These are phyloP conservation scores for Zalerion maritima DNA, from an alignment of 495 filamentous ascomycete genomes.

Conservation along the genomic window DNA sequence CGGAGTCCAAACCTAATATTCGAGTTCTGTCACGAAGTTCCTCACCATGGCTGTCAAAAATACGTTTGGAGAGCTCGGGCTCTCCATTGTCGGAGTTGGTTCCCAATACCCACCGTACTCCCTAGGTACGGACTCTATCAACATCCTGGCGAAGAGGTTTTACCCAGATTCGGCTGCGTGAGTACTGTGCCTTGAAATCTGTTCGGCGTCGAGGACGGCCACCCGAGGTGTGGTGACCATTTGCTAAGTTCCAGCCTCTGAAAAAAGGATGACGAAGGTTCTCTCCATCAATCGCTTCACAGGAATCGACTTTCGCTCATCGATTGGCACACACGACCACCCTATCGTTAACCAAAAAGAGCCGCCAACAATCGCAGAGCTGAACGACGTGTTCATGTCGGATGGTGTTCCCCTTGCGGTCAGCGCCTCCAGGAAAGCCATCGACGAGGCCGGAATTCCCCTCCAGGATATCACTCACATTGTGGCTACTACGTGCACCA, in stretches of 20 bases:
- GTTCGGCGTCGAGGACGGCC: too few species aligned
- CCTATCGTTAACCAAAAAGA: conserved; percentile 36
- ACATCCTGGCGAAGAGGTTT: conserved; percentile 28
- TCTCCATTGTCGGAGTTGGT: conserved; percentile 35
- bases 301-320: conserved; percentile 47
- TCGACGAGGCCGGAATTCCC: conserved; percentile 36
- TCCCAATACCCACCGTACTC: conserved; percentile 33
- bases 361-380: conserved; percentile 39
- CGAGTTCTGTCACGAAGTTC: too few species aligned
- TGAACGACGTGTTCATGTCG: conserved; percentile 38
- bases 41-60: too few species aligned
- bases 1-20: too few species aligned
- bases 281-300: conserved; percentile 48
- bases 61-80: conserved; percentile 26
- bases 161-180: conserved; percentile 37
- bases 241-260: conserved; percentile 1
- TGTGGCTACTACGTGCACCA: conserved; percentile 51
- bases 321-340: conserved; percentile 41
- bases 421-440: conserved; percentile 41
- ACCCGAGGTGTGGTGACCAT: not conserved
- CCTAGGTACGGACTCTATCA: conserved; percentile 24
- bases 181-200: conserved; percentile 5
- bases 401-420: conserved; percentile 45
- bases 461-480: conserved; percentile 45
- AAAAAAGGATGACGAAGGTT: conserved; percentile 38